Evolutionary conservation across 2,329 filamentous ascomycete species (phyloP).

Genomic region (Colletotrichum scovillei): DNA sequence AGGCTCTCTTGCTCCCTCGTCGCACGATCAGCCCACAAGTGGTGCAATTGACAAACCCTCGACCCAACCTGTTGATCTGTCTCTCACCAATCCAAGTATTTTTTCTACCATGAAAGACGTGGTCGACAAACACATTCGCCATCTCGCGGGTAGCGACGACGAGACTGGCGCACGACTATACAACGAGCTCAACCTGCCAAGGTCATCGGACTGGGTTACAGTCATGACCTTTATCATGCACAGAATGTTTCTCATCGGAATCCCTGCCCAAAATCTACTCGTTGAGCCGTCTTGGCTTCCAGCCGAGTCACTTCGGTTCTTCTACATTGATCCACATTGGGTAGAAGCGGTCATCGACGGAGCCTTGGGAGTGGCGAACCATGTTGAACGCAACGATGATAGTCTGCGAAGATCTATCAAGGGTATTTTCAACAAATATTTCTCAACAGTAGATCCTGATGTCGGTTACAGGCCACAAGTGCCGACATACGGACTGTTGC

Average conservation of each 20-base stretch:
- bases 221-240: slow-evolving; percentile 52
- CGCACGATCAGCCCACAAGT: no score
- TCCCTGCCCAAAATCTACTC: slow-evolving; percentile 54
- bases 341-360: slow-evolving; percentile 52
- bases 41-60: no score
- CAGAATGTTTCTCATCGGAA: slow-evolving; percentile 46
- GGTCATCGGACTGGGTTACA: slow-evolving; percentile 47
- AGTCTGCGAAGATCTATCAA: no score
- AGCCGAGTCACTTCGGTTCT: slow-evolving; percentile 49
- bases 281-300: slow-evolving; percentile 46
- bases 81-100: no score
- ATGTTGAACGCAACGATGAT: slow-evolving; percentile 25
- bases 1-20: no score
- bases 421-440: no score
- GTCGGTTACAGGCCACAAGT: no score
- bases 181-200: slow-evolving; percentile 43
- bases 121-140: no score
- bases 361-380: slow-evolving; percentile 51
- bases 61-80: no score
- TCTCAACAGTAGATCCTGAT: background rate
- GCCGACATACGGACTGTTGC: no score
- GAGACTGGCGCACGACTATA: slow-evolving; percentile 32
- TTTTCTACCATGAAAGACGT: no score
- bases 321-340: slow-evolving; percentile 53
- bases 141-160: no score